phyloP scores from a whole-genome alignment of 2,329 filamentous ascomycete genomes.

The Aspergillus carbonarius region DNA sequence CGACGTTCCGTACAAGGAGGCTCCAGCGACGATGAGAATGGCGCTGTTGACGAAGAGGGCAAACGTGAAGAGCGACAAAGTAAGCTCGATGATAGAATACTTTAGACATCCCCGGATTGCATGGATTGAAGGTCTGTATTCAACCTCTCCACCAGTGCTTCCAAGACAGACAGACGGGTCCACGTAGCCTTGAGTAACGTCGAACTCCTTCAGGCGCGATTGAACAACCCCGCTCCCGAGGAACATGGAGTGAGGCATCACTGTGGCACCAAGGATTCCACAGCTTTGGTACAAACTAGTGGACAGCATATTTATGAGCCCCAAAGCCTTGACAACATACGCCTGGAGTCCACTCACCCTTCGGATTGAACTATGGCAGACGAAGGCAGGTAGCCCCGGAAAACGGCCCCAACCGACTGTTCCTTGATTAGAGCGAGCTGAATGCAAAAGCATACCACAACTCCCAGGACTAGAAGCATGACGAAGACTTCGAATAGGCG shows the following conservation, averaged over 20 bases:
- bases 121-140: conserved; percentile 68
- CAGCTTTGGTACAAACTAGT: conserved; percentile 55
- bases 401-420: conserved; percentile 53
- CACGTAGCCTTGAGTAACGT: conserved; percentile 42
- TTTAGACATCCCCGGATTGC: conserved; percentile 74
- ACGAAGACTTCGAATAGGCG: conserved; percentile 57
- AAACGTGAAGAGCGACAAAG: conserved; percentile 74
- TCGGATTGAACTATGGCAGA: conserved; percentile 52
- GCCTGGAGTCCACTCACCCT: conserved; percentile 38
- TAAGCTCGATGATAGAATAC: conserved; percentile 69
- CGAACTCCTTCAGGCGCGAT: conserved; percentile 51
- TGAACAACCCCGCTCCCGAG: conserved; percentile 58
- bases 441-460: conserved; percentile 58
- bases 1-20: conserved; percentile 65
- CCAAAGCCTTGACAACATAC: background rate
- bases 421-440: conserved; percentile 54
- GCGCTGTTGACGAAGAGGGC: conserved; percentile 81
- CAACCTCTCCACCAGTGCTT: conserved; percentile 50
- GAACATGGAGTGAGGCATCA: conserved; percentile 62
- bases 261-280: conserved; percentile 54
- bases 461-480: conserved; percentile 54
- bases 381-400: conserved; percentile 56
- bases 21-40: conserved; percentile 78
- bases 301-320: conserved; percentile 9
- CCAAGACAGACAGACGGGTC: conserved; percentile 29